Evolutionary conservation across 768 basidiomycete species (phyloP).

Genomic region (Sistotremastrum niveocremeum): DNA sequence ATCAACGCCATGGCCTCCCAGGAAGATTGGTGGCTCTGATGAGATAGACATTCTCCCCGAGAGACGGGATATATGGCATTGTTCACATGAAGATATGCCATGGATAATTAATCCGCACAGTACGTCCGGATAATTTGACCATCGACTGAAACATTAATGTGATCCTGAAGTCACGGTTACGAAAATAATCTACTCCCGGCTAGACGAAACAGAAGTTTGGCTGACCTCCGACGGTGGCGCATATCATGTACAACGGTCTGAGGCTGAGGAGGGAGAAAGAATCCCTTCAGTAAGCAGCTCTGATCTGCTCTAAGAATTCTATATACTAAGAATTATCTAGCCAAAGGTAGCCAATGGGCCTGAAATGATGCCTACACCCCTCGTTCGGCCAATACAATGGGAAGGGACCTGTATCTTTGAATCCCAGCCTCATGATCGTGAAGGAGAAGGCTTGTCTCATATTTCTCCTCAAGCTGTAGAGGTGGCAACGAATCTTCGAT

Average conservation of each 20-base stretch:
- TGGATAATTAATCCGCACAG: constrained; percentile 71
- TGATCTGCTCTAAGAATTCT: background rate
- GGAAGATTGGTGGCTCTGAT: constrained; percentile 20
- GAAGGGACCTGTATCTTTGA: constrained; percentile 71
- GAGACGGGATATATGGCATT: constrained; percentile 56
- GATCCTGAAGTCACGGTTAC: constrained; percentile 41
- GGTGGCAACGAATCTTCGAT: constrained; percentile 62
- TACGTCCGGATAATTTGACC: constrained; percentile 14
- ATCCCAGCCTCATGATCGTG: constrained; percentile 62
- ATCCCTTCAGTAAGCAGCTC: background rate
- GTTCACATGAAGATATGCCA: constrained; percentile 49
- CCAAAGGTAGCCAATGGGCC: background rate
- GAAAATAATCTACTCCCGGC: constrained; percentile 44
- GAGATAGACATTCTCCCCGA: constrained; percentile 23
- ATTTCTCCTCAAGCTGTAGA: constrained; percentile 41
- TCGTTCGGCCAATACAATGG: constrained; percentile 27
- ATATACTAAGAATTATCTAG: constrained; percentile 1
- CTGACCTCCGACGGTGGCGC: constrained; percentile 74
- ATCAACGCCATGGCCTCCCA: constrained; percentile 67
- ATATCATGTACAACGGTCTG: constrained; percentile 59
- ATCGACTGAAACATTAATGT: background rate
- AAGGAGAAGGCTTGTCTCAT: constrained; percentile 43
- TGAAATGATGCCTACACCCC: background rate
- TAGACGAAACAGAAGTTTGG: constrained; percentile 63
- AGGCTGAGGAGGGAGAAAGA: constrained; percentile 16